These are phyloP conservation scores for Aspergillus bombycis DNA, from an alignment of 2,329 filamentous ascomycete species.

Conservation along the genomic window DNA sequence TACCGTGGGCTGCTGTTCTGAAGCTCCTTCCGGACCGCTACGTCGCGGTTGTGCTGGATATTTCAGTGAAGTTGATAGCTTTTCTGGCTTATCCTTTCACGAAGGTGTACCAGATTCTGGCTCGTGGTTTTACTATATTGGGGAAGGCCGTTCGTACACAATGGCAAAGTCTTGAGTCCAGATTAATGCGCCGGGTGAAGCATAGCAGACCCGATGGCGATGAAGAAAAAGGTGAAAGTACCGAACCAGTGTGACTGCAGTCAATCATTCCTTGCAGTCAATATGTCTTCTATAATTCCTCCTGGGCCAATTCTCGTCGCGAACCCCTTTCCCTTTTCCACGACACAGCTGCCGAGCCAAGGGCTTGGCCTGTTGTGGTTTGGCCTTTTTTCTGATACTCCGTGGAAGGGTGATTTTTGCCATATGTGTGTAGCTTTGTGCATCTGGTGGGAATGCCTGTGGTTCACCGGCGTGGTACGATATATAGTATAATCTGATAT, in stretches of 20 bases:
- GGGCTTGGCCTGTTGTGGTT: too few species aligned
- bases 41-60: background rate
- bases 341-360: too few species aligned
- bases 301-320: too few species aligned
- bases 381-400: too few species aligned
- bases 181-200: background rate
- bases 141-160: background rate
- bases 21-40: conserved; percentile 9
- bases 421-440: too few species aligned
- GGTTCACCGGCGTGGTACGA: too few species aligned
- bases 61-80: too few species aligned
- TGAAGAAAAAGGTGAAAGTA: background rate
- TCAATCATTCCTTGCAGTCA: background rate
- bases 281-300: too few species aligned
- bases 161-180: background rate
- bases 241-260: background rate
- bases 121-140: background rate
- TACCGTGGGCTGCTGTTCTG: conserved; percentile 8
- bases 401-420: too few species aligned
- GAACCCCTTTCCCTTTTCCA: too few species aligned
- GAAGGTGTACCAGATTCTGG: background rate
- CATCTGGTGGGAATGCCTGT: too few species aligned
- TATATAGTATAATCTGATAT: too few species aligned
- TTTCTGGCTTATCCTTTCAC: background rate
- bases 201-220: background rate